Evolutionary conservation across 2,329 filamentous ascomycete genomes (phyloP).

Genomic region (Beauveria rudraprayagi): DNA sequence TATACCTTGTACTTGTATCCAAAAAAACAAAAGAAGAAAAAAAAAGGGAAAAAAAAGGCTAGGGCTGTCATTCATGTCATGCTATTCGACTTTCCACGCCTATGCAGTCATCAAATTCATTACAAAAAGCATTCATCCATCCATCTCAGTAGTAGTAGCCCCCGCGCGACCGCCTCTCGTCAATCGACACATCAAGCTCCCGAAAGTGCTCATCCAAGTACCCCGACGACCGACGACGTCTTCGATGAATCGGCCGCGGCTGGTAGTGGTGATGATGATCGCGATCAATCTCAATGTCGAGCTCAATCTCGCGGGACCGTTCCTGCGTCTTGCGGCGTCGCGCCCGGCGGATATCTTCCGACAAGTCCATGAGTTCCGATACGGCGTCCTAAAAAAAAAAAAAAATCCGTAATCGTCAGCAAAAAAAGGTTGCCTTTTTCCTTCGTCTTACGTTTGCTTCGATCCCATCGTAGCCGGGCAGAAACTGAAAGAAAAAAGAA

Average conservation of each 20-base stretch:
- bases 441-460: neutral
- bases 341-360: neutral
- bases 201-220: slow-evolving; percentile 6
- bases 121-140: neutral
- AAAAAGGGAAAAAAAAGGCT: too few relatives aligned
- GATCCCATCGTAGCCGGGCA: neutral
- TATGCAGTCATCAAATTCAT: neutral
- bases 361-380: slow-evolving; percentile 1
- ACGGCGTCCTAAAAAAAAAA: neutral
- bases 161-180: neutral
- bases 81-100: neutral
- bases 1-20: too few relatives aligned
- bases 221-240: neutral
- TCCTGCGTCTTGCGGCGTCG: neutral
- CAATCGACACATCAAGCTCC: slow-evolving; percentile 4
- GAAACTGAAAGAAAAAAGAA: too few relatives aligned
- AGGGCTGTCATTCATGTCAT: too few relatives aligned
- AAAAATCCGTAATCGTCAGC: neutral
- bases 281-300: slow-evolving; percentile 11
- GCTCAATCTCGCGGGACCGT: neutral
- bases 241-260: neutral
- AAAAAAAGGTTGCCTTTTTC: neutral
- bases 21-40: too few relatives aligned
- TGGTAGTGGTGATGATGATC: neutral
- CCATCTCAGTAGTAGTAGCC: neutral